Percentiles rank a stretch among this genome's conserved stretches.
phyloP scores from a whole-genome alignment of 2,329 filamentous ascomycete genomes.

The Aspergillus calidoustus region DNA sequence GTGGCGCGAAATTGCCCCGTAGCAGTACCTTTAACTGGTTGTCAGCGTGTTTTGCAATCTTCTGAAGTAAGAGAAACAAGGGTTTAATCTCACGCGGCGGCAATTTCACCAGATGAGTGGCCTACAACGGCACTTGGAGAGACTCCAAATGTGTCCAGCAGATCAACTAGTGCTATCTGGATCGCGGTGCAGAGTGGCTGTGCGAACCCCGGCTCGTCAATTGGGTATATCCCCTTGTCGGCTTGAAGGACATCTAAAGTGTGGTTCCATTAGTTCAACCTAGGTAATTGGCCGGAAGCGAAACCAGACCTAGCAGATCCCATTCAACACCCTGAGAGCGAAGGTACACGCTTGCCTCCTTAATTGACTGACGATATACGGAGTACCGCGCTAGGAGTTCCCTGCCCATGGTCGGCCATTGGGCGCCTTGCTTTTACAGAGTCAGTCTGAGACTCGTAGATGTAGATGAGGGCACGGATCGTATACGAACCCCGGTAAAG shows the following conservation, averaged over 20 bases:
- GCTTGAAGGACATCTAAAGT: no score
- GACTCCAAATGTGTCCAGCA: slow-evolving; percentile 31
- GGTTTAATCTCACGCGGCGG: slow-evolving; percentile 40
- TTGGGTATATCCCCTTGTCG: background rate
- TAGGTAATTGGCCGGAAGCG: no score
- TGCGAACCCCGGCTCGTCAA: slow-evolving; percentile 15
- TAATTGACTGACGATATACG: no score
- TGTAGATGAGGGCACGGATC: background rate
- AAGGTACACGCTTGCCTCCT: no score
- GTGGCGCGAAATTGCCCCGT: background rate
- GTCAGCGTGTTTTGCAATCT: no score
- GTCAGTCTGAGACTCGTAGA: no score
- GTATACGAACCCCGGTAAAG: no score
- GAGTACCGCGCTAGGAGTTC: slow-evolving; percentile 3
- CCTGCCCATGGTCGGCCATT: slow-evolving; percentile 25
- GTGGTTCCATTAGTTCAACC: no score
- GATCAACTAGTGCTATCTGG: slow-evolving; percentile 37
- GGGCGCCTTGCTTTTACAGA: slow-evolving; percentile 21
- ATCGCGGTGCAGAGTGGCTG: slow-evolving; percentile 35
- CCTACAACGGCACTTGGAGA: slow-evolving; percentile 30
- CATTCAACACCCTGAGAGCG: slow-evolving; percentile 20
- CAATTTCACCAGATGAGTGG: slow-evolving; percentile 43
- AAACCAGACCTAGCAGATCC: slow-evolving; percentile 15
- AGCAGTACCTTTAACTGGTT: background rate
- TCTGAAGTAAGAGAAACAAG: no score